Percentiles rank a stretch among this genome's conserved stretches.
Evolutionary conservation across 2,329 filamentous ascomycete genomes (phyloP).

Genomic region (Colletotrichum camelliae): DNA sequence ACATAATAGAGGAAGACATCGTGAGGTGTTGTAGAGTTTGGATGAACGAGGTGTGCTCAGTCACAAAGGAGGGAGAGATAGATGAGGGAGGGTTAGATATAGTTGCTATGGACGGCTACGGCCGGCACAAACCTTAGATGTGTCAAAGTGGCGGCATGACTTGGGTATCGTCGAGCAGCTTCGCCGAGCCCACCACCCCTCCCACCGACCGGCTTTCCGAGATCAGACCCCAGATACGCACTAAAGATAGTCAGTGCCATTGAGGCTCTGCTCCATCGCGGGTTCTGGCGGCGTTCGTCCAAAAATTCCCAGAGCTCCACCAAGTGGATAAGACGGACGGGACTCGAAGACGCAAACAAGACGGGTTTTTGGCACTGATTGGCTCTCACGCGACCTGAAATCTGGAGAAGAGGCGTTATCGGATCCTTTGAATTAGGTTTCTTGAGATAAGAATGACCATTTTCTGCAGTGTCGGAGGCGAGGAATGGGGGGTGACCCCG

Average conservation of each 20-base stretch:
- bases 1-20: slow-evolving; percentile 2
- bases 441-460: slow-evolving; percentile 17
- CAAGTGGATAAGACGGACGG: background rate
- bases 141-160: background rate
- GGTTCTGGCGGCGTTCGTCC: slow-evolving; percentile 2
- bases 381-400: background rate
- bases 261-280: slow-evolving; percentile 1
- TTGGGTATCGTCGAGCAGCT: slow-evolving; percentile 2
- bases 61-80: background rate
- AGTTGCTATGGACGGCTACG: slow-evolving; percentile 15
- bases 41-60: background rate
- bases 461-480: background rate
- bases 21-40: background rate
- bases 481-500: background rate
- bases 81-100: background rate
- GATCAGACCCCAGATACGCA: background rate
- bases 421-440: background rate
- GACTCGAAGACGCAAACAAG: background rate
- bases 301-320: background rate
- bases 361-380: background rate
- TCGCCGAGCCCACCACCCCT: background rate
- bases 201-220: background rate
- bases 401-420: background rate
- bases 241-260: background rate
- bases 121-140: slow-evolving; percentile 12